These are phyloP conservation scores for Mimosa bimucronata DNA, from an alignment of 306 rosid species.

Conservation along the genomic window DNA sequence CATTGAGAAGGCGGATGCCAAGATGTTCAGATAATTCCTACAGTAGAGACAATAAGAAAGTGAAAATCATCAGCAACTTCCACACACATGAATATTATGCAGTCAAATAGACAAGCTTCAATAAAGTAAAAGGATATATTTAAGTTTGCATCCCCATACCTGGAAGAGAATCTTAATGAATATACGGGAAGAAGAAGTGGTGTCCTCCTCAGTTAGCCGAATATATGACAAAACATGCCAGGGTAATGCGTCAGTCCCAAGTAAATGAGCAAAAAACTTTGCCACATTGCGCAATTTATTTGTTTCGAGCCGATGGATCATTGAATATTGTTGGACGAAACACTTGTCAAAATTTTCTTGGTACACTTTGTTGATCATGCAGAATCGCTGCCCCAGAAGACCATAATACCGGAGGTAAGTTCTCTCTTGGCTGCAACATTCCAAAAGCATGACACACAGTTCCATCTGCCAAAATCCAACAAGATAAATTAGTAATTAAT, in stretches of 20 bases:
- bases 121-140: neutral
- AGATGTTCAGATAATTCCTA: constrained; percentile 82
- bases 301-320: constrained; percentile 88
- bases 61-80: constrained; percentile 38
- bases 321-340: constrained; percentile 91
- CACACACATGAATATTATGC: neutral
- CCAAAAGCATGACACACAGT: constrained; percentile 76
- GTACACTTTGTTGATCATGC: constrained; percentile 83
- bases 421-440: constrained; percentile 95
- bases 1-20: constrained; percentile 62
- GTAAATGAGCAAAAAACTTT: constrained; percentile 87
- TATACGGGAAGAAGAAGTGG: constrained; percentile 44
- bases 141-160: constrained; percentile 47
- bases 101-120: constrained; percentile 2
- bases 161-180: constrained; percentile 42
- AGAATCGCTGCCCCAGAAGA: constrained; percentile 88
- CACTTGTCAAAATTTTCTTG: constrained; percentile 93
- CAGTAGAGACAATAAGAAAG: constrained; percentile 39
- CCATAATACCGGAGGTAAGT: constrained; percentile 87
- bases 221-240: constrained; percentile 59
- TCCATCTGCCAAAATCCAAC: constrained; percentile 65
- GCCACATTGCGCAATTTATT: constrained; percentile 82
- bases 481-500: constrained; percentile 19
- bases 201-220: constrained; percentile 30
- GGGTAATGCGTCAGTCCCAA: constrained; percentile 83